Percentiles rank a stretch among this genome's conserved stretches.
Conservation (phyloP, 495 filamentous ascomycete species). For the Umbilicaria muhlenbergii region DNA sequence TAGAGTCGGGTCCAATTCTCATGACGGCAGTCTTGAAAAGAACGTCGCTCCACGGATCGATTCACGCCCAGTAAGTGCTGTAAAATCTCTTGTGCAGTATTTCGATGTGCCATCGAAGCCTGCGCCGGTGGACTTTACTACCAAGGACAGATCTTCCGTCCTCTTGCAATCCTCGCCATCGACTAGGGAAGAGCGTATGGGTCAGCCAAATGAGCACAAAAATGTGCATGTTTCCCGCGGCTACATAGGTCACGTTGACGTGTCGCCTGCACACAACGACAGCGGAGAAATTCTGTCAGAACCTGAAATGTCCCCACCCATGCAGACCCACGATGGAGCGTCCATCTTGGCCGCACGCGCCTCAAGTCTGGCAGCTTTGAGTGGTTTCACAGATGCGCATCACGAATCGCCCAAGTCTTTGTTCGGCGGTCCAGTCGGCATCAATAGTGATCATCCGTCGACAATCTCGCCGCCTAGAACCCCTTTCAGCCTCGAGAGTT, state of each 20-base stretch:
- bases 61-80: not conserved
- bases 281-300: no score
- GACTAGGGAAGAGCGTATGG: conserved; percentile 13
- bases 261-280: no score
- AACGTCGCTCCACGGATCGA: not conserved
- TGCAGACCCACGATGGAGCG: not conserved
- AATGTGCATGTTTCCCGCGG: not conserved
- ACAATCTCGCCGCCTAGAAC: conserved; percentile 1
- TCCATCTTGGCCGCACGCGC: not conserved
- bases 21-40: not conserved
- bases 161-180: conserved; percentile 38
- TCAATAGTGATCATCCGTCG: conserved; percentile 6
- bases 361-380: conserved; percentile 3
- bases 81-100: conserved; percentile 3
- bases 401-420: conserved; percentile 6
- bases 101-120: conserved; percentile 13
- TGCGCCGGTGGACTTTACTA: conserved; percentile 32
- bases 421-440: conserved; percentile 14
- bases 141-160: conserved; percentile 36
- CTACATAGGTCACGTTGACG: not conserved
- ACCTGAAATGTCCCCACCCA: not conserved
- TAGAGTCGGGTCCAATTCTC: no score
- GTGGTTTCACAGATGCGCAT: not conserved
- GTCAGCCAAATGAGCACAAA: not conserved
- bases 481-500: conserved; percentile 5